Evolutionary conservation across 2,329 filamentous ascomycete genomes (phyloP), one percentile per base, ranked within the genome.

Genomic region (Aspergillus tamarii): DNA sequence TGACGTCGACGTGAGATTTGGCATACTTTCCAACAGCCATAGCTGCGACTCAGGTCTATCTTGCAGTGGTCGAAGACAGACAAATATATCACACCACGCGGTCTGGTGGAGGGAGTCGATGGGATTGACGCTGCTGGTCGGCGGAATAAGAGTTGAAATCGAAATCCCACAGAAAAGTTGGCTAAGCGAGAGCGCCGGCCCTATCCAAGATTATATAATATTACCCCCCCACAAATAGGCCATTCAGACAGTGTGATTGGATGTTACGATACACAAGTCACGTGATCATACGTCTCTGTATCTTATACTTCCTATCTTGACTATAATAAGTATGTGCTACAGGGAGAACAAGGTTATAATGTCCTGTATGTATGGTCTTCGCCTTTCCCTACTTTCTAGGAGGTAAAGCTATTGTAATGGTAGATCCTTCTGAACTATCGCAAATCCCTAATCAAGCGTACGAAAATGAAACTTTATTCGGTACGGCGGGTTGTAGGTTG

Each of bases 11-110:
- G 41, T 64, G 36, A 60, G 57, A 59, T 60, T 61, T 65, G 57
- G 83, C 86, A 84, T 81, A 88, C 86, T 93, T 93, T 87, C 90
- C 90, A 84, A 93, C 90, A 87, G 90, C 90, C 90, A 93, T 91
- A 83, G 83, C 89, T 88, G 85, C 85, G 86, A 87, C 82, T 82
- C 78, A 73, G 71, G 76, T 75, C 77, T 79, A 78, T 79, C 77
- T 75, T 73, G 70, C 72, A 72, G 73, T 72, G 69, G 67, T 72
- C 70, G 73, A 78, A 78, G 76, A 80, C 72, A 80, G 78, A 79
- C 76, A 75, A 73, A 63, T 71, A 70, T 76, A 78, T 77, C 76
- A 76, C 77, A 77, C 74, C 74, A 75, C 73, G 72, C 69, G 74
- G 72, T 76, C 70, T 72, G 64, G 73, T 68, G 74, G 73, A 76